Percentiles rank a stretch among this genome's conserved stretches.
Conservation (phyloP, 1,284 basidiomycete genomes). For the Tilletia indica region DNA sequence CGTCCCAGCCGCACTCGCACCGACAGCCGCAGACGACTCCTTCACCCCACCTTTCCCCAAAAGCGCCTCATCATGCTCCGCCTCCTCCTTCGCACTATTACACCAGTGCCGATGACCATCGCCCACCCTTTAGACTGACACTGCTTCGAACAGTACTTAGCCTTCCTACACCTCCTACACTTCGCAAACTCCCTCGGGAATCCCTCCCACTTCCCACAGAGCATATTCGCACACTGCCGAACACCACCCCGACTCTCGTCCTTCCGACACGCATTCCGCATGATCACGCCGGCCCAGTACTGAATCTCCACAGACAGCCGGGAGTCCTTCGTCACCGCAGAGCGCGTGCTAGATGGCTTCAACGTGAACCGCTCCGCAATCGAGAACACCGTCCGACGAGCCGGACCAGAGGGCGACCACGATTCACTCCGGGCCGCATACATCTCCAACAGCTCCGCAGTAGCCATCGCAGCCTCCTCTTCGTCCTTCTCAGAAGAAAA, state of each 20-base stretch:
- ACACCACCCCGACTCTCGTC: slow-evolving; percentile 81
- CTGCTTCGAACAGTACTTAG: slow-evolving; percentile 97
- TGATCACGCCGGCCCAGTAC: slow-evolving; percentile 98
- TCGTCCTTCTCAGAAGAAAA: background rate
- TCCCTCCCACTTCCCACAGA: slow-evolving; percentile 87
- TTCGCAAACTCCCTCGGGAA: slow-evolving; percentile 95
- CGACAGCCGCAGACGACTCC: background rate
- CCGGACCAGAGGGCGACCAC: background rate
- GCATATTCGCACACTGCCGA: slow-evolving; percentile 89
- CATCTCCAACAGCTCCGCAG: background rate
- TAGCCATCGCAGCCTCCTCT: background rate
- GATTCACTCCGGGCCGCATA: slow-evolving; percentile 2
- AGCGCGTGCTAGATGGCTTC: slow-evolving; percentile 77
- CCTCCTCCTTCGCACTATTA: slow-evolving; percentile 24
- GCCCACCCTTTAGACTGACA: slow-evolving; percentile 97
- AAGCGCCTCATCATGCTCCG: background rate
- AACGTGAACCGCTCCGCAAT: slow-evolving; percentile 95
- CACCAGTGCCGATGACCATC: slow-evolving; percentile 77
- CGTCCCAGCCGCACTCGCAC: too few relatives aligned
- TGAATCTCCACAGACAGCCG: slow-evolving; percentile 86
- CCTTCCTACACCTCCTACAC: slow-evolving; percentile 90
- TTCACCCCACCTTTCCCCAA: background rate
- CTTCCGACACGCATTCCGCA: slow-evolving; percentile 98
- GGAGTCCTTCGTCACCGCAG: slow-evolving; percentile 61
- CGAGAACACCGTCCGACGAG: slow-evolving; percentile 70